Base-by-base conservation (phyloP, 2,329 filamentous ascomycete species). In the Fusarium sp. region DNA sequence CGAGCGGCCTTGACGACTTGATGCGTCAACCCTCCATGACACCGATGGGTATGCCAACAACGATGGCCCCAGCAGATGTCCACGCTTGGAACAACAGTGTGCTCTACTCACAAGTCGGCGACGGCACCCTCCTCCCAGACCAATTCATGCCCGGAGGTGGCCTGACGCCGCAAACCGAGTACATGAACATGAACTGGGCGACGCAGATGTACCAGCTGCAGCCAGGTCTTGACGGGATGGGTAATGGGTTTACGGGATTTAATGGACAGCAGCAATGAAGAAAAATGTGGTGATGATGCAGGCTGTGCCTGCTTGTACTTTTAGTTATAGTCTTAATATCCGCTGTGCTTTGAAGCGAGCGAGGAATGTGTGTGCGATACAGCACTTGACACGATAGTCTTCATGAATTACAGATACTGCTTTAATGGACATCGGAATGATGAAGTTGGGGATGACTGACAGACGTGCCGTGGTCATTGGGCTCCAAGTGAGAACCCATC, bases 81-180 rank as follows among this genome's bases (percentile, higher is more conserved):
- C 75, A 81, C 20, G 79, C 78, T 1, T 82, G 80, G 81, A 82
- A 76, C 24, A 78, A 79, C 20, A 64, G 73, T 5, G 74, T 82
- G 2, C 24, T 78, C 2, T 81, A 77, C 58, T 72, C 75, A 7
- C 67, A 75, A 9, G 56, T 71, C 48, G 70, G 73, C 10, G 68
- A 75, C 9, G 61, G 65, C 5, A 65, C 77, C 2, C 74, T 80
- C 14, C 65, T 78, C 24, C 13, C 73, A 0, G 76, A 78, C 2
- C 80, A 81, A n/a, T 76, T 81, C 27, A 54, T 78, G 35, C 52
- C 68, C 1, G 6, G 67, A 1, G 68, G 73, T 2, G 69, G 69
- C 3, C 22, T 80, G 71, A 78, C 79, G 5, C 73, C 80, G 1
- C 79, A 81, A 48, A 64, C 68, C 3, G 79, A 80, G 9, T 80